Evolutionary conservation across 2,329 filamentous ascomycete species (phyloP), one percentile per base, ranked within the genome.

Genomic region (Aspergillus uvarum): DNA sequence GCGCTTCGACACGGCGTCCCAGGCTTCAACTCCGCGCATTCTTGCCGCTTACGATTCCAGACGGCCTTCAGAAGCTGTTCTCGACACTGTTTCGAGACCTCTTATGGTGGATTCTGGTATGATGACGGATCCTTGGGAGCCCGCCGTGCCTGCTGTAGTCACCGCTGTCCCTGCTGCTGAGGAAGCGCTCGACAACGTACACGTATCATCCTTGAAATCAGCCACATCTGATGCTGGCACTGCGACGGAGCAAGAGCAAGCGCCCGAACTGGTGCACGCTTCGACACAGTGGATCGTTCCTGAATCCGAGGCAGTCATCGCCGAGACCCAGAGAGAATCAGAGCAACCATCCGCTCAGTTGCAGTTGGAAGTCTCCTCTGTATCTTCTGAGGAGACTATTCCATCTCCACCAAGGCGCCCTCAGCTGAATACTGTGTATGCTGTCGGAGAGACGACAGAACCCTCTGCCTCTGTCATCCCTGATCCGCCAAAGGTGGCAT

Each of bases 51-150:
- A 63, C 2, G 69, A 69, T 59, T 73, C 72, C 52, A 69, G 75
- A 55, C 63, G 74, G 59, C 68, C 67, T 12, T 77, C 73, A 5
- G 71, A 73, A 54, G 66, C 59, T 22, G 65, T 66, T 49, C 56
- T 75, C 31, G 64, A 68, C 50, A 29, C 60, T 6, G 29, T 59
- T 8, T 62, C 65, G 21, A 71, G 59, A 59, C 66, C 78, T 6
- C 63, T 71, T 26, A 87, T 87, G 84, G 82, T 87, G 32, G 85
- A 88, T 70, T 82, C 83, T 54, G 80, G 80, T 48, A 82, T 83
- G 64, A 88, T 88, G 85, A 88, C 86, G 7, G 86, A 88, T 54
- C 79, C 83, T 24, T 84, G 81, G 82, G 74, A 79, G 59, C 78
- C 78, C 29, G 71, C 75, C 54, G 24, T 55, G 6, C 38, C 38